phyloP scores from a whole-genome alignment of 2,329 filamentous ascomycete genomes.

The Grosmannia serpens region DNA sequence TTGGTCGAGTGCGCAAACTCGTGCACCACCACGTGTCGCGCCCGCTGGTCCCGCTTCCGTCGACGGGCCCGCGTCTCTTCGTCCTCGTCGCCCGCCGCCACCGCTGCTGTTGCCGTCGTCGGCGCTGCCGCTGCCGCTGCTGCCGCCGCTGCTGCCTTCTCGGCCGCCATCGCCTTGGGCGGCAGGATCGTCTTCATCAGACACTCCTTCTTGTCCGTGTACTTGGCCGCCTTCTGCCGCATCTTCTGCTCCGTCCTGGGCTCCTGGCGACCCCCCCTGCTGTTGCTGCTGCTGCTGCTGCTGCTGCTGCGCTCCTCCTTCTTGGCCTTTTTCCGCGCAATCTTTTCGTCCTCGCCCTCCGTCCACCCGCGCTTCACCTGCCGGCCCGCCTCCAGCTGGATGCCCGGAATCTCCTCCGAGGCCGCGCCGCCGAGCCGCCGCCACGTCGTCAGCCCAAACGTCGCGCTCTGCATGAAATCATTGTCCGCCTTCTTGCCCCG shows the following conservation, averaged over 20 bases:
- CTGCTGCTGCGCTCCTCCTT: not conserved
- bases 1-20: slow-evolving; percentile 82
- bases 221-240: slow-evolving; percentile 55
- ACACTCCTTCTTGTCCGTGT: slow-evolving; percentile 69
- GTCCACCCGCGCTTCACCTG: slow-evolving; percentile 88
- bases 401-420: slow-evolving; percentile 42
- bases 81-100: slow-evolving; percentile 15
- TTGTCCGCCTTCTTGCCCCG: not conserved
- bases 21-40: slow-evolving; percentile 58
- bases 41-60: slow-evolving; percentile 27
- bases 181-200: slow-evolving; percentile 73
- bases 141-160: not conserved
- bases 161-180: slow-evolving; percentile 26
- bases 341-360: slow-evolving; percentile 36
- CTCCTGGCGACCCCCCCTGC: not conserved
- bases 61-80: slow-evolving; percentile 29
- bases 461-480: not conserved
- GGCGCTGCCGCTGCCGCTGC: not conserved
- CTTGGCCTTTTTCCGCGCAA: not conserved
- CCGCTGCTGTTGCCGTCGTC: not conserved
- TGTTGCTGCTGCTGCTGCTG: too few species aligned
- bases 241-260: slow-evolving; percentile 17
- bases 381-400: slow-evolving; percentile 60
- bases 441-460: not conserved
- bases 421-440: slow-evolving; percentile 19